Percentiles rank a stretch among this genome's conserved stretches.
Evolutionary conservation across 1,284 basidiomycete species (phyloP).

Genomic region (Gymnopus androsaceus): DNA sequence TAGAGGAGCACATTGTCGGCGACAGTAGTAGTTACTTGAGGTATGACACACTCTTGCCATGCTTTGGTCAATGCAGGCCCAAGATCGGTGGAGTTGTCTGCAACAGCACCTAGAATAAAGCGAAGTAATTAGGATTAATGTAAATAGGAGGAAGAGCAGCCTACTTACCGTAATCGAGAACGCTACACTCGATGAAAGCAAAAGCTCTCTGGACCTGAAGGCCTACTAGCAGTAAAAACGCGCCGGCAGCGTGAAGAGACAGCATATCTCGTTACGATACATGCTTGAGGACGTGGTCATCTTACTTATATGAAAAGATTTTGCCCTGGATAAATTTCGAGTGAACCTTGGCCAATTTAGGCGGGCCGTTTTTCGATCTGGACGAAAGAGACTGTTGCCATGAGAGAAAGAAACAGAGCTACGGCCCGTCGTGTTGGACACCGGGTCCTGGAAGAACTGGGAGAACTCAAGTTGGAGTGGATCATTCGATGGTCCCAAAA

Average conservation of each 20-base stretch:
- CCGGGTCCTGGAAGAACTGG: too few species aligned
- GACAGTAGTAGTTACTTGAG: conserved; percentile 15
- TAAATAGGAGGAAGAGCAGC: not conserved
- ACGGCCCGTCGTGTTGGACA: too few species aligned
- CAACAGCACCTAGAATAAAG: conserved; percentile 19
- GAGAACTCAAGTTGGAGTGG: too few species aligned
- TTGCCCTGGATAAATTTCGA: not conserved
- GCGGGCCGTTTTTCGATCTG: too few species aligned
- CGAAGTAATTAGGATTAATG: not conserved
- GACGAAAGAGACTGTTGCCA: too few species aligned
- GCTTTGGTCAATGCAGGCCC: conserved; percentile 23
- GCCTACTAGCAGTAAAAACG: not conserved
- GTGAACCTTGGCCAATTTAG: not conserved
- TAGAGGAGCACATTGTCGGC: conserved; percentile 19
- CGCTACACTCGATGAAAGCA: conserved; percentile 23
- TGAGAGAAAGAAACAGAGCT: too few species aligned
- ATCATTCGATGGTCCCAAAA: too few species aligned
- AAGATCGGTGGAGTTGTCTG: conserved; percentile 26
- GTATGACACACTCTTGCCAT: conserved; percentile 22
- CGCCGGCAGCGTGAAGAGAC: not conserved
- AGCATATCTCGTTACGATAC: not conserved
- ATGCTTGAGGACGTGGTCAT: not conserved
- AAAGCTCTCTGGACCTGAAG: not conserved
- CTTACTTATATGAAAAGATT: not conserved
- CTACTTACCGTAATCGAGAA: conserved; percentile 19